Percentiles rank a stretch among this genome's conserved stretches.
Conservation (phyloP, 1,284 basidiomycete genomes). For the Schizophyllum amplum region DNA sequence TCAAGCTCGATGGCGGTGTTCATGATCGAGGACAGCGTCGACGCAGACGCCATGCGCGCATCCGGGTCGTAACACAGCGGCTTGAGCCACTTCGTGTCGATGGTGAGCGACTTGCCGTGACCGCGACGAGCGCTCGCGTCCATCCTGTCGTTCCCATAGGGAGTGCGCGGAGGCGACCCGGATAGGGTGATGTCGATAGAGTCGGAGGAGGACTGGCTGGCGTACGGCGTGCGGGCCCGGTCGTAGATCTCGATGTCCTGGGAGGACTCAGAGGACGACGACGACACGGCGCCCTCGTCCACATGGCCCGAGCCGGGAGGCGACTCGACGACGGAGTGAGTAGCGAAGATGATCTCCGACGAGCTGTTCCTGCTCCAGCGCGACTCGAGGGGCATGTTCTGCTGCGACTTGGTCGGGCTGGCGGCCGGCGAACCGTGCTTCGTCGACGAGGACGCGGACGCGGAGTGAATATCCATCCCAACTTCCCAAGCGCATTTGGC, state of each 20-base stretch:
- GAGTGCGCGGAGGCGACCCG: constrained; percentile 2
- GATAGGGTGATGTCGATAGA: constrained; percentile 1
- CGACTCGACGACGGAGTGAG: neutral
- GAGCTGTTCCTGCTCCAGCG: constrained; percentile 62
- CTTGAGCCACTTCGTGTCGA: constrained; percentile 49
- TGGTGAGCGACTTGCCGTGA: constrained; percentile 39
- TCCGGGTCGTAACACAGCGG: constrained; percentile 46
- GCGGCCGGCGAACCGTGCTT: constrained; percentile 20
- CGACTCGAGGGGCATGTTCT: constrained; percentile 17
- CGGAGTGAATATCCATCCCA: constrained; percentile 59
- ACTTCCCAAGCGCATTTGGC: constrained; percentile 75
- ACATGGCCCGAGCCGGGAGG: constrained; percentile 14
- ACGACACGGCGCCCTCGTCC: constrained; percentile 19
- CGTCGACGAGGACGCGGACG: constrained; percentile 30
- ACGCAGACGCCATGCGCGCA: constrained; percentile 39
- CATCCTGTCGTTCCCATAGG: constrained; percentile 19
- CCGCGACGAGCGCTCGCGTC: constrained; percentile 24
- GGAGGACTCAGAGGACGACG: constrained; percentile 15
- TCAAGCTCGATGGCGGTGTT: constrained; percentile 63
- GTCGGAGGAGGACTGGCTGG: constrained; percentile 33
- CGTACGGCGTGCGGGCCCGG: constrained; percentile 30
- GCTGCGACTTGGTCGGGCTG: constrained; percentile 20
- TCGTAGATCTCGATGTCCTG: constrained; percentile 15
- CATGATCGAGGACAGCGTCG: constrained; percentile 54
- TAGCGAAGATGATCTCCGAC: constrained; percentile 14